phyloP scores from a whole-genome alignment of 257 asterid species.

The Eustoma russellianum region DNA sequence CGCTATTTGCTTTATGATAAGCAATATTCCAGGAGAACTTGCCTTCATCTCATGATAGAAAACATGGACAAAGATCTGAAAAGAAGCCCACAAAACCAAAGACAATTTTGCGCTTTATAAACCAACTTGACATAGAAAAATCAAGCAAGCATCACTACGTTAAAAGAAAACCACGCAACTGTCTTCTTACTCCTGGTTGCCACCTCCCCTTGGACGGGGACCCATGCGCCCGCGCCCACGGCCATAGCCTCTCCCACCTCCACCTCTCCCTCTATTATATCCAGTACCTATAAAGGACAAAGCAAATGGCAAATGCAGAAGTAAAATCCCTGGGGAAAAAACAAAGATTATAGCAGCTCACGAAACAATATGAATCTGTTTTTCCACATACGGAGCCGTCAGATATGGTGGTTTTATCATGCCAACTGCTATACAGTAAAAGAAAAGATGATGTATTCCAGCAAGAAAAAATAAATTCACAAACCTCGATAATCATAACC shows the following conservation, averaged over 20 bases:
- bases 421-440: not conserved
- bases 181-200: constrained; percentile 38
- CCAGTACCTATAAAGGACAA: constrained; percentile 47
- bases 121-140: no score
- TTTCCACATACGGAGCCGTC: no score
- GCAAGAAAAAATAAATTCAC: constrained; percentile 10
- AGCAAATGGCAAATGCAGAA: no score
- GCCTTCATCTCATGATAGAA: constrained; percentile 13
- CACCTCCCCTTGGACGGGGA: constrained; percentile 46
- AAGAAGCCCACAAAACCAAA: no score
- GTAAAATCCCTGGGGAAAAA: no score
- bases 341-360: no score
- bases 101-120: no score
- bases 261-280: constrained; percentile 41
- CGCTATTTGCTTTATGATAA: no score
- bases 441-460: not conserved
- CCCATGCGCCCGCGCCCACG: constrained; percentile 54
- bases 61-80: no score
- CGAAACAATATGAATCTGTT: no score
- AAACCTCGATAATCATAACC: constrained; percentile 41
- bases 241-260: constrained; percentile 54
- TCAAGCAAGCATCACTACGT: constrained; percentile 18
- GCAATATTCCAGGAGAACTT: constrained; percentile 15
- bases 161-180: constrained; percentile 12
- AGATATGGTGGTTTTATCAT: no score